These are phyloP conservation scores for Quercus agrifolia DNA, from an alignment of 306 rosid genomes.

Conservation along the genomic window DNA sequence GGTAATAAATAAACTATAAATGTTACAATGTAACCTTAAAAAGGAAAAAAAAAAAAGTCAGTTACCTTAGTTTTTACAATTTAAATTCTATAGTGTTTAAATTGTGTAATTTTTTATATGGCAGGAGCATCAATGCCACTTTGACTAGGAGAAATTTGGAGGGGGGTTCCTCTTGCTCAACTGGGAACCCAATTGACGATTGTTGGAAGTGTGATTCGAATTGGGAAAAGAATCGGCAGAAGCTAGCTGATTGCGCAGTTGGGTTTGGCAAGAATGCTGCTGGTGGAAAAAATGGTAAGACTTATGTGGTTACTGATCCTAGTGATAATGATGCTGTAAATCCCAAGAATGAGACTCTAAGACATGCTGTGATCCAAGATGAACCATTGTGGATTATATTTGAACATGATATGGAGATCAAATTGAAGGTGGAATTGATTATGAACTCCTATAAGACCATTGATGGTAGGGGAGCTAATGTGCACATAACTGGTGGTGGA, in stretches of 20 bases:
- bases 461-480: constrained; percentile 90
- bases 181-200: constrained; percentile 93
- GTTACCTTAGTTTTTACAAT: background rate
- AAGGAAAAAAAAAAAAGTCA: background rate
- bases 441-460: constrained; percentile 94
- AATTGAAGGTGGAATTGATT: constrained; percentile 76
- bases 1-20: constrained; percentile 36
- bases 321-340: constrained; percentile 60
- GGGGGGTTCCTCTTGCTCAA: constrained; percentile 71
- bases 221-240: constrained; percentile 79
- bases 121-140: constrained; percentile 66
- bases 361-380: constrained; percentile 76
- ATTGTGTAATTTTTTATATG: background rate
- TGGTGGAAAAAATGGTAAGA: constrained; percentile 70
- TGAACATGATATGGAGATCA: constrained; percentile 81
- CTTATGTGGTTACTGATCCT: constrained; percentile 76
- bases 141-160: constrained; percentile 52
- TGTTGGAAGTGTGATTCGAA: constrained; percentile 89
- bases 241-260: constrained; percentile 86
- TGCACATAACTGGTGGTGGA: constrained; percentile 94
- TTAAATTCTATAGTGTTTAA: background rate
- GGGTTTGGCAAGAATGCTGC: constrained; percentile 88
- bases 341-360: constrained; percentile 86
- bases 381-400: constrained; percentile 94
- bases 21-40: background rate